Conservation (phyloP, 495 filamentous ascomycete genomes). For the Rhizodiscina lignyota region DNA sequence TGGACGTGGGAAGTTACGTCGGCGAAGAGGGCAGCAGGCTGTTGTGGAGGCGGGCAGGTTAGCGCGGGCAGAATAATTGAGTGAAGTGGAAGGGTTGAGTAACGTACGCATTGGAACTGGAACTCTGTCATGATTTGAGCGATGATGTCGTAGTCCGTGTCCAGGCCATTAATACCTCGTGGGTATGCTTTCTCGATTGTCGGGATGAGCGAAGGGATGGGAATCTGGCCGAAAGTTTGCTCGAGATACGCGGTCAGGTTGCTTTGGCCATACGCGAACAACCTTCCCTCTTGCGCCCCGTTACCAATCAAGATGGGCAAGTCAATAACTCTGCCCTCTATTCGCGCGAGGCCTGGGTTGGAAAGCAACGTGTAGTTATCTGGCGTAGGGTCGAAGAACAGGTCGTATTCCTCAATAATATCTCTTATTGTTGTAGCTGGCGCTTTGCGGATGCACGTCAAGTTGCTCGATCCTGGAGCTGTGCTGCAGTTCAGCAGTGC, state of each 20-base stretch:
- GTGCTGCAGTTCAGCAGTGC: slow-evolving; percentile 2
- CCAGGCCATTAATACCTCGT: slow-evolving; percentile 1
- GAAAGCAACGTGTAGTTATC: slow-evolving; percentile 4
- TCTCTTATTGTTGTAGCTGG: slow-evolving; percentile 4
- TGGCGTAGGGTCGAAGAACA: slow-evolving; percentile 4
- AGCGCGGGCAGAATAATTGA: not conserved
- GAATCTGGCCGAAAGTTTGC: slow-evolving; percentile 1
- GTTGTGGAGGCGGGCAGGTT: not conserved
- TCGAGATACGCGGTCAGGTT: slow-evolving; percentile 4
- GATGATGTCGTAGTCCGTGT: slow-evolving; percentile 5
- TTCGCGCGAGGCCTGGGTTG: not conserved
- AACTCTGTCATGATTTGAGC: slow-evolving; percentile 1
- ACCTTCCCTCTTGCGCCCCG: slow-evolving; percentile 7
- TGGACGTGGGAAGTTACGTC: not conserved
- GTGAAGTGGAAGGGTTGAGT: no score
- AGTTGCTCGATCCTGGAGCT: not conserved
- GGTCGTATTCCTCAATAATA: slow-evolving; percentile 4
- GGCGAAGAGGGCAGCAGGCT: not conserved
- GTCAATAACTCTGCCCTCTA: slow-evolving; percentile 1
- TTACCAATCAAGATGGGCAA: slow-evolving; percentile 6
- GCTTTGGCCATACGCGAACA: slow-evolving; percentile 5
- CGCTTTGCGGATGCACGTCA: slow-evolving; percentile 5
- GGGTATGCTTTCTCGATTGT: slow-evolving; percentile 6
- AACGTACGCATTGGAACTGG: slow-evolving; percentile 1
- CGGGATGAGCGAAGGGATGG: not conserved